phyloP scores from a whole-genome alignment of 257 asterid genomes.

The Thymus mandschuricus region DNA sequence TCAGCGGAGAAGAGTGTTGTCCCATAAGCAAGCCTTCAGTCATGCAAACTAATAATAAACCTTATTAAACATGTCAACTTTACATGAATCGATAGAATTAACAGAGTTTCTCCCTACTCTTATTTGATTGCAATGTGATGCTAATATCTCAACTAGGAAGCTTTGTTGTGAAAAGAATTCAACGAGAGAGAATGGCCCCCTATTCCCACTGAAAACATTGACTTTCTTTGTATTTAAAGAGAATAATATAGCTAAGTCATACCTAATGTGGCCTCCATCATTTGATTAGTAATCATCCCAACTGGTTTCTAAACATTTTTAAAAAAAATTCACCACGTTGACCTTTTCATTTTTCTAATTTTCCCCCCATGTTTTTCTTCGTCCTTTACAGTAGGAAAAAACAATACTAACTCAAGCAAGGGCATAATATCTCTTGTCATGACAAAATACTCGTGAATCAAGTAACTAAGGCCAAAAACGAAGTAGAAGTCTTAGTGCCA shows the following conservation, averaged over 20 bases:
- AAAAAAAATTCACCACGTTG: neutral
- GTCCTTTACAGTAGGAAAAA: neutral
- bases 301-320: neutral
- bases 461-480: neutral
- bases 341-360: neutral
- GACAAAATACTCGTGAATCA: neutral
- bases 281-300: neutral
- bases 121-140: slow-evolving; percentile 12
- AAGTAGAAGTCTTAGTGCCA: neutral
- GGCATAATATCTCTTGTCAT: neutral
- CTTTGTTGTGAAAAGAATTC: neutral
- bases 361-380: neutral
- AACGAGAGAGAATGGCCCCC: neutral
- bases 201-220: neutral
- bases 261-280: neutral
- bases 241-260: slow-evolving; percentile 2
- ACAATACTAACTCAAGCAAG: neutral
- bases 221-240: neutral
- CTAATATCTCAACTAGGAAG: neutral
- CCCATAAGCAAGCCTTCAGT: neutral
- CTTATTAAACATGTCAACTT: slow-evolving; percentile 5
- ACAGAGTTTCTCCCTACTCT: neutral
- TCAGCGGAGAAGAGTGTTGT: neutral
- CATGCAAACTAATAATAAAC: slow-evolving; percentile 8
- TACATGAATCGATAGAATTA: neutral